phyloP scores from a whole-genome alignment of 2,329 filamentous ascomycete species.

The Trichoderma brevicompactum region DNA sequence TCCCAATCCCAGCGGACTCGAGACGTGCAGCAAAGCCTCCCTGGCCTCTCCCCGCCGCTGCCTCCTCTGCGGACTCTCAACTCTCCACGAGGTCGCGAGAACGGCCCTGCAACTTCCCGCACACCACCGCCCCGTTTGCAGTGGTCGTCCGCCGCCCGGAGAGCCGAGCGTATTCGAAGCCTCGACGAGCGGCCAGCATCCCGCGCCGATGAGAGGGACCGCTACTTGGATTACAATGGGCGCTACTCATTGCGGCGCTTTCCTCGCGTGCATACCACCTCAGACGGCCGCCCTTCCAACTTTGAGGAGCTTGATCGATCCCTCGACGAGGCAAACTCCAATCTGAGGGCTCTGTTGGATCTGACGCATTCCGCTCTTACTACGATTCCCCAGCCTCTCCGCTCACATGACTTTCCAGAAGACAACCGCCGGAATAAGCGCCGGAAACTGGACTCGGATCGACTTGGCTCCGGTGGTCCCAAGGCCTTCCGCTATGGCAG shows the following conservation, averaged over 20 bases:
- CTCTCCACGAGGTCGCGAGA: slow-evolving; percentile 39
- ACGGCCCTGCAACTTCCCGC: slow-evolving; percentile 33
- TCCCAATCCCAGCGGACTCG: slow-evolving; percentile 40
- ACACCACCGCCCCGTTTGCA: slow-evolving; percentile 26
- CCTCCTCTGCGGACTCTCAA: slow-evolving; percentile 42
- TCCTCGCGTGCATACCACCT: slow-evolving; percentile 36
- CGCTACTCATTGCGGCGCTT: slow-evolving; percentile 35
- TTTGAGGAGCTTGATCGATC: slow-evolving; percentile 47
- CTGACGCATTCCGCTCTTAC: slow-evolving; percentile 37
- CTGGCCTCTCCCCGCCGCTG: slow-evolving; percentile 41
- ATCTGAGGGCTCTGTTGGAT: slow-evolving; percentile 50
- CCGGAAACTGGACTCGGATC: slow-evolving; percentile 71
- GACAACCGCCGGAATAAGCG: slow-evolving; percentile 65
- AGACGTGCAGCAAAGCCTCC: slow-evolving; percentile 40
- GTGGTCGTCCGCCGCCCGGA: slow-evolving; percentile 40
- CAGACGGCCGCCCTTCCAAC: slow-evolving; percentile 36
- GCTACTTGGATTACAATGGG: slow-evolving; percentile 38
- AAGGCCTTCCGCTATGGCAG: slow-evolving; percentile 77
- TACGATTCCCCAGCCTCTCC: slow-evolving; percentile 42
- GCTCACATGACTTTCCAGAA: slow-evolving; percentile 48
- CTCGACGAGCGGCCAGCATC: slow-evolving; percentile 39
- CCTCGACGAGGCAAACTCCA: slow-evolving; percentile 50
- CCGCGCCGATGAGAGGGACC: slow-evolving; percentile 38
- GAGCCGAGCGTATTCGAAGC: slow-evolving; percentile 45
- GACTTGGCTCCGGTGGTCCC: slow-evolving; percentile 51